Evolutionary conservation across 106 monocot species (phyloP), one percentile per base, ranked within the genome.

Genomic region (Xerophyta viscosa): DNA sequence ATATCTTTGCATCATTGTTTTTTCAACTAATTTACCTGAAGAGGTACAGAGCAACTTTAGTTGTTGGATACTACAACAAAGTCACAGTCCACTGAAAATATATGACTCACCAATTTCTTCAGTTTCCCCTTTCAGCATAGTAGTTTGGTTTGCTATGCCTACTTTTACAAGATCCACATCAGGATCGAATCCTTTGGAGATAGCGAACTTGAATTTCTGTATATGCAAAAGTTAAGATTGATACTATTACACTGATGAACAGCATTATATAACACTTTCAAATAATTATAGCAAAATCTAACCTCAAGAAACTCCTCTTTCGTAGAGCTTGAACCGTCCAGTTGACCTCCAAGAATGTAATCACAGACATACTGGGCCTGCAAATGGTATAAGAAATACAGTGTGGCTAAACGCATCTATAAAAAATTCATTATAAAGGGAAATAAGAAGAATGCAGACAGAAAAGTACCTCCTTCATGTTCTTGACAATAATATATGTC

Each of bases 51-150:
- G 10, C 15, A 15, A 39, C 10, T 15, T 3, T 12, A 15, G 10
- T 10, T 39, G 2, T 39, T 12, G 15, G 15, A 39, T 39, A 2
- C 39, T 39, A 39, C 10, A 39, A n/a, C n/a, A 39, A 39, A 39
- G 33, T 39, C 10, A 3, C 39, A 39, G 10, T 39, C 1, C 39
- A 39, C 6, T 3, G 15, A 39, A 39, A 39, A 15, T 15, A n/a
- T 21, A n/a, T n/a, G n/a, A n/a, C n/a, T 26, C 30, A 96, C 94
- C 94, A 46, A 96, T 94, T 18, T 94, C 84, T 68, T 94, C 88
- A 61, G 94, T 98, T 74, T 98, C 96, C 21, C 89, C 85, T 81
- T 89, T 98, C 25, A 98, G 89, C 96, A 98, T 98, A 63, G 96
- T 98, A 37, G 96, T 98, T 74, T 98, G 96, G 67, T 98, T 98